Conservation (phyloP, 2,329 filamentous ascomycete genomes). For the Fusarium buharicum region DNA sequence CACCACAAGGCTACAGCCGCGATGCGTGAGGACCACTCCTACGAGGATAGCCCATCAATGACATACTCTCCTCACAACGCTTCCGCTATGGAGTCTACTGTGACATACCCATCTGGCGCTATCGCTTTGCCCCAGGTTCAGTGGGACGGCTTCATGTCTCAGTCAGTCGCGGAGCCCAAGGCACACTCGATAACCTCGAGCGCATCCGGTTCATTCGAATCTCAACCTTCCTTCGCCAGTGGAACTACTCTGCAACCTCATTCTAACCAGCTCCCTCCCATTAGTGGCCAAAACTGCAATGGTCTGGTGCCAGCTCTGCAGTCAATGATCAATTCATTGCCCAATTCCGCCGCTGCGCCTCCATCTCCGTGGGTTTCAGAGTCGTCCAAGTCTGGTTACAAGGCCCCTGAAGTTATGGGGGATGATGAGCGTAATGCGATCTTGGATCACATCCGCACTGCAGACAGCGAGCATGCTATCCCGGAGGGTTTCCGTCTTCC, state of each 20-base stretch:
- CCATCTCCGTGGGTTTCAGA: conserved; percentile 78
- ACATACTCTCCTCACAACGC: conserved; percentile 78
- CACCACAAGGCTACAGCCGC: conserved; percentile 90
- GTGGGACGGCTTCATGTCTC: conserved; percentile 89
- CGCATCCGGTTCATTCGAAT: conserved; percentile 73
- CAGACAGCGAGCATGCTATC: conserved; percentile 83
- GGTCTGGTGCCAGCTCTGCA: conserved; percentile 73
- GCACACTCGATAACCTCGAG: conserved; percentile 77
- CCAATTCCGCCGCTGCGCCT: conserved; percentile 74
- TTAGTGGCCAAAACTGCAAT: conserved; percentile 71
- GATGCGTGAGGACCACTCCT: conserved; percentile 69
- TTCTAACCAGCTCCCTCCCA: conserved; percentile 71
- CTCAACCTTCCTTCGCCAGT: conserved; percentile 70
- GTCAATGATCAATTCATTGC: conserved; percentile 77
- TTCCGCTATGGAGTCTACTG: conserved; percentile 79
- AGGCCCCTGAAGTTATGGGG: conserved; percentile 80
- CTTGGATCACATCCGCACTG: conserved; percentile 83
- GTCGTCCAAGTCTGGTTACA: conserved; percentile 72
- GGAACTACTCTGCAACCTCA: conserved; percentile 67
- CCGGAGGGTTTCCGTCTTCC: conserved; percentile 92
- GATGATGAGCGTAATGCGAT: conserved; percentile 89
- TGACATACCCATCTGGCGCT: conserved; percentile 79
- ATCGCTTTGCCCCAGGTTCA: conserved; percentile 87
- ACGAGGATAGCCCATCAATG: conserved; percentile 69
- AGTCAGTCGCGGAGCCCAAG: conserved; percentile 75